Conservation (phyloP, 768 basidiomycete species). For the Scleroderma citrinum region DNA sequence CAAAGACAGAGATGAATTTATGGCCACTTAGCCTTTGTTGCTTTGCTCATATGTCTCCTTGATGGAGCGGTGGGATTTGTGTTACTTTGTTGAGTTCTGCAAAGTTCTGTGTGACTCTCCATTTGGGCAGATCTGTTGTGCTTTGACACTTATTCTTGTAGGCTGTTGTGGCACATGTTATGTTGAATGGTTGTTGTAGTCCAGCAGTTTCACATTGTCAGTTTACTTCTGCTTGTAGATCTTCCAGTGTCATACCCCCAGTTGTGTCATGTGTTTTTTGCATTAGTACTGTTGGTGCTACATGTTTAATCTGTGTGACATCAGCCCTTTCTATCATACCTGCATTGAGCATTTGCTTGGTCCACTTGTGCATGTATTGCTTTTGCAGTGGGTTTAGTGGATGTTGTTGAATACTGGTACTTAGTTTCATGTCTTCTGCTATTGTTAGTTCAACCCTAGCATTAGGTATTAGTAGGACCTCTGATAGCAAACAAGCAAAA, state of each 20-base stretch:
- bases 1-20: conserved; percentile 9
- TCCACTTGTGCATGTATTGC: neutral
- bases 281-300: conserved; percentile 27
- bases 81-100: conserved; percentile 16
- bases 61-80: conserved; percentile 13
- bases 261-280: conserved; percentile 30
- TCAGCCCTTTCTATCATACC: neutral
- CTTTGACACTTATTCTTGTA: neutral
- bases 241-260: conserved; percentile 25
- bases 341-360: neutral
- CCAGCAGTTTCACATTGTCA: neutral
- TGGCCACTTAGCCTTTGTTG: conserved; percentile 14
- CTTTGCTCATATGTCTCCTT: conserved; percentile 19
- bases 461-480: neutral
- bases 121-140: neutral
- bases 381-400: neutral
- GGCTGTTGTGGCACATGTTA: neutral
- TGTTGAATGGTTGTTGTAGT: neutral
- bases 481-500: neutral
- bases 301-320: neutral
- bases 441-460: neutral
- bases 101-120: conserved; percentile 13
- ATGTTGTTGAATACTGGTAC: neutral
- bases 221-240: conserved; percentile 30
- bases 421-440: neutral